These are phyloP conservation scores for Corinectria fuckeliana DNA, from an alignment of 2,329 filamentous ascomycete species.

Conservation along the genomic window DNA sequence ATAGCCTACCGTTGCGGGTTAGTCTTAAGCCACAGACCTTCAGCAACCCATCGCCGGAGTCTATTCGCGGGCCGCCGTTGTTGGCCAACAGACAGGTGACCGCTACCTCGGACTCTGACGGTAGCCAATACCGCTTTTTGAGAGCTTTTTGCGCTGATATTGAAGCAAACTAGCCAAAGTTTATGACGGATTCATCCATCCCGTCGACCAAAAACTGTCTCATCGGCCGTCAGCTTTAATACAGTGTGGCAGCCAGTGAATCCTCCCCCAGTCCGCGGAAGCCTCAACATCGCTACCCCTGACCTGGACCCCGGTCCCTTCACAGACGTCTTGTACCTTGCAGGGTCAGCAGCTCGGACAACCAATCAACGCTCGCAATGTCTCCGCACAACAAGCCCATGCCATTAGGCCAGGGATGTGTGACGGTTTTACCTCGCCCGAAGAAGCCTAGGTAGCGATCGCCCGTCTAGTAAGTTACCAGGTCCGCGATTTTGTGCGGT, in stretches of 20 bases:
- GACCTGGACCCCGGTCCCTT: slow-evolving; percentile 28
- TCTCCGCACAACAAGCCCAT: slow-evolving; percentile 30
- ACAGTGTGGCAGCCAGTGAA: slow-evolving; percentile 12
- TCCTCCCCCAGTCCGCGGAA: slow-evolving; percentile 1
- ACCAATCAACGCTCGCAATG: slow-evolving; percentile 28
- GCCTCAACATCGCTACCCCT: slow-evolving; percentile 31
- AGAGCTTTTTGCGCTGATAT: not conserved
- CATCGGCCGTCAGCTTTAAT: slow-evolving; percentile 4
- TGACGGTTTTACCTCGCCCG: slow-evolving; percentile 35
- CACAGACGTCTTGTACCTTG: slow-evolving; percentile 29
- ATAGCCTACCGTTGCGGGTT: not conserved
- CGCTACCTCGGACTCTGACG: not conserved
- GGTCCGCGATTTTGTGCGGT: slow-evolving; percentile 17
- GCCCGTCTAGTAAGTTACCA: slow-evolving; percentile 21
- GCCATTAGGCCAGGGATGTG: slow-evolving; percentile 28
- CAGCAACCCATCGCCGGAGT: not conserved
- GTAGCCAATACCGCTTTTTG: slow-evolving; percentile 3
- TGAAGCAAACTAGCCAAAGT: not conserved
- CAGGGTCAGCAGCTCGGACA: slow-evolving; percentile 31
- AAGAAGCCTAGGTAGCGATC: slow-evolving; percentile 32
- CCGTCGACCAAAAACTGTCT: not conserved
- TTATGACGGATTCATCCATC: not conserved
- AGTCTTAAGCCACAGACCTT: not conserved
- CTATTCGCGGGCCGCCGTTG: not conserved
- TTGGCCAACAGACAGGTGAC: not conserved